phyloP scores from a whole-genome alignment of 768 basidiomycete genomes.

The Pulveroboletus ravenelii region DNA sequence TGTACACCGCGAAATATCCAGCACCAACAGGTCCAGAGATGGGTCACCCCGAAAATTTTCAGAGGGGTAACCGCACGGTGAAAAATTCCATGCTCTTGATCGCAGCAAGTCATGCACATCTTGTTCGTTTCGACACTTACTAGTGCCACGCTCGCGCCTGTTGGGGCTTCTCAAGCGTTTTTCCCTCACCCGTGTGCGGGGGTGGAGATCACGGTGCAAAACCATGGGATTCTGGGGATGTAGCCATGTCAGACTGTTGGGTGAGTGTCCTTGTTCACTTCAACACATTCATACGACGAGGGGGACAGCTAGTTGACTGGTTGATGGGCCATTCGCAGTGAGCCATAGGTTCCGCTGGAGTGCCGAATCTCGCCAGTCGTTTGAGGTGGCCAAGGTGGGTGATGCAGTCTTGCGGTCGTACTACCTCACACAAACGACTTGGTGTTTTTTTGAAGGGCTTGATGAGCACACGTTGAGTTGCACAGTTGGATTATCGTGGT shows the following conservation, averaged over 20 bases:
- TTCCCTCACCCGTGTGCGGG: slow-evolving; percentile 8
- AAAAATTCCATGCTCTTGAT: slow-evolving; percentile 23
- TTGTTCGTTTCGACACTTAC: slow-evolving; percentile 22
- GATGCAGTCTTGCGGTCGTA: slow-evolving; percentile 17
- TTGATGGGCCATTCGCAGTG: slow-evolving; percentile 2
- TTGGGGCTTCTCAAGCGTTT: slow-evolving; percentile 15
- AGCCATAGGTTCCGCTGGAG: not conserved
- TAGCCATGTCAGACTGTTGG: slow-evolving; percentile 13
- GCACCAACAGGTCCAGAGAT: not conserved
- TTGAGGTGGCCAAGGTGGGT: slow-evolving; percentile 1
- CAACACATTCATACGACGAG: slow-evolving; percentile 17
- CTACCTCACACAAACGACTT: slow-evolving; percentile 28
- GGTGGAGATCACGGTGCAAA: slow-evolving; percentile 2
- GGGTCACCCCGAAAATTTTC: slow-evolving; percentile 10
- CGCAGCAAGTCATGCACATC: slow-evolving; percentile 19
- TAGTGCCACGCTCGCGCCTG: slow-evolving; percentile 10
- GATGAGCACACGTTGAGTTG: slow-evolving; percentile 29
- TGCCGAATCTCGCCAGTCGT: slow-evolving; percentile 3
- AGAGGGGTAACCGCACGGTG: slow-evolving; percentile 17
- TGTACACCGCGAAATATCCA: slow-evolving; percentile 3
- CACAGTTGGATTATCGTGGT: slow-evolving; percentile 23
- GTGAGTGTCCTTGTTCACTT: slow-evolving; percentile 33
- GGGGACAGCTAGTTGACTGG: slow-evolving; percentile 17
- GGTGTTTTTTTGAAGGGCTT: slow-evolving; percentile 19
- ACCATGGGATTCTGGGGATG: not conserved